phyloP scores from a whole-genome alignment of 1,139 yeast genomes.

The Diutina sp. region DNA sequence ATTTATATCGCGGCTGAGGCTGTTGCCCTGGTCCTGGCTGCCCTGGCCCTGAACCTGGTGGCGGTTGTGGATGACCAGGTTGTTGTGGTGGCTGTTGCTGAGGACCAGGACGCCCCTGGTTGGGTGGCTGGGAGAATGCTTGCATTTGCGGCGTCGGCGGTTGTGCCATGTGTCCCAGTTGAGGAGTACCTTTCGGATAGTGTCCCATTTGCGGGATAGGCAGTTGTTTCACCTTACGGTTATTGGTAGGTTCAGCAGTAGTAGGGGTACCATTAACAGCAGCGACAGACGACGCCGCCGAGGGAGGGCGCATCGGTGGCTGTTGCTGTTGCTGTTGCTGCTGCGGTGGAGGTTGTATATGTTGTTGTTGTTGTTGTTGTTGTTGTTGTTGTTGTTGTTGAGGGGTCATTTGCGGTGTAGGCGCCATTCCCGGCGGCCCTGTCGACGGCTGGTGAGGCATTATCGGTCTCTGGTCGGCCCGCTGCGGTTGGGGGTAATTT shows the following conservation, averaged over 20 bases:
- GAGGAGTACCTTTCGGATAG: not conserved
- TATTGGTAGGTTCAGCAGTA: not conserved
- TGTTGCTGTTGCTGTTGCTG: not conserved
- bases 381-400: slow-evolving; percentile 2
- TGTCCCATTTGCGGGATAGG: not conserved
- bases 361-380: not conserved
- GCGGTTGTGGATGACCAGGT: slow-evolving; percentile 4
- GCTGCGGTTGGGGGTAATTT: not conserved
- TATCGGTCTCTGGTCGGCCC: not conserved
- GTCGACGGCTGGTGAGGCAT: slow-evolving; percentile 3
- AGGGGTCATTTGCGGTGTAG: not conserved
- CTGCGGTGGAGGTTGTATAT: not conserved
- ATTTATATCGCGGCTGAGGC: not conserved
- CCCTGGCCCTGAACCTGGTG: slow-evolving; percentile 2
- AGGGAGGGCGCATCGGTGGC: not conserved
- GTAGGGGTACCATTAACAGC: not conserved
- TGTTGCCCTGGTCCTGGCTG: slow-evolving; percentile 3
- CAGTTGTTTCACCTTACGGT: not conserved
- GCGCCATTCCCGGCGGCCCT: not conserved
- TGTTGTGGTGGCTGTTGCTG: slow-evolving; percentile 2
- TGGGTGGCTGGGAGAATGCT: not conserved
- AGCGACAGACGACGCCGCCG: not conserved
- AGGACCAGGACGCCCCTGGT: not conserved
- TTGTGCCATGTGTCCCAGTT: slow-evolving; percentile 1
- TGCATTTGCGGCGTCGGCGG: slow-evolving; percentile 1